Evolutionary conservation across 306 rosid genomes (phyloP), one percentile per base, ranked within the genome.

Genomic region (Boehmeria nivea): DNA sequence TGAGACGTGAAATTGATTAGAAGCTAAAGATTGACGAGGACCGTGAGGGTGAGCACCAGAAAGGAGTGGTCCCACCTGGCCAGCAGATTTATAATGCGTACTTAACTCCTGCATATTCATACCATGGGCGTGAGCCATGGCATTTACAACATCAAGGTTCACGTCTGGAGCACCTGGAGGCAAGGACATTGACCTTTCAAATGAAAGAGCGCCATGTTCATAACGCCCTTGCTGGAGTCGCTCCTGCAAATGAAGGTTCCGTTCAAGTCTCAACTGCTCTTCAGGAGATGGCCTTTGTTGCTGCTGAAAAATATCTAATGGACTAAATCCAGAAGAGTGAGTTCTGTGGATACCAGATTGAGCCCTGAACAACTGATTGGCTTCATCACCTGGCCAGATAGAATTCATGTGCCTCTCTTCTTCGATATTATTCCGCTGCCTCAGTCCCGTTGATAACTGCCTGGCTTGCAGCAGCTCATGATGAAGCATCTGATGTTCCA

Each of bases 401-500:
- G 82, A 19, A 62, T 68, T 50, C 22, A 51, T 17, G 39, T 66
- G 76, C 59, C 79, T 25, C 23, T 73, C 86, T 16, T 71, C 82
- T 59, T 76, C 80, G 45, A 73, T 57, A 46, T 27, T 40, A 43
- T 48, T 40, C 43, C 76, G 65, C 60, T 76, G 81, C 73, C 86
- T 76, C 51, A 76, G 44, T 57, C 80, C 83, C 78, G 65, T 62
- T 42, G 76, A 61, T 49, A 79, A 61, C 21, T 81, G 80, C 50
- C 75, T 69, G n/a, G 77, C 76, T 43, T 73, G 86, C 62, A 71
- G 31, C 46, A 61, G 66, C 53, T 76, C 81, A 49, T 70, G 73
- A 47, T 76, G 81, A 60, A 65, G 67, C 65, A 70, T 65, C 72
- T 76, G 83, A 40, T 76, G 77, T 37, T 73, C 86, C 77, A 79